Evolutionary conservation across 2,329 filamentous ascomycete species (phyloP), one percentile per base, ranked within the genome.

Genomic region (Fusarium camptoceras): DNA sequence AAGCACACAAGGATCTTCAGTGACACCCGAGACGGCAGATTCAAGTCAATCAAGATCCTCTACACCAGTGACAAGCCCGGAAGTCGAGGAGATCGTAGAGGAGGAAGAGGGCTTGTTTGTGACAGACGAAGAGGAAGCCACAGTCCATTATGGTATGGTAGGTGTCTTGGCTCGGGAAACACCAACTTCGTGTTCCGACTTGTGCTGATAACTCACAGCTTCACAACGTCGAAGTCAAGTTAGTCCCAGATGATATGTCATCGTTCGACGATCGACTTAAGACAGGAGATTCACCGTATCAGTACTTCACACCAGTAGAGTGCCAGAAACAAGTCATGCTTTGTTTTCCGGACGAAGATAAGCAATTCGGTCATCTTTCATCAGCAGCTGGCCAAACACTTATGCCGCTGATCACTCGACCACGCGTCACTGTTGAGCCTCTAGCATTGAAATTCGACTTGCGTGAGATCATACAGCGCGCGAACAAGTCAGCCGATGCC

Each of bases 61-160:
- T 3, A 64, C 59, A 2, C 58, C 59, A 6, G 6, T n/a, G 16
- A 49, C 59, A 6, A 6, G 30, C 1, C 43, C 49, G 0, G 47
- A 28, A 15, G 25, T 53, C 5, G 58, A 34, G 0, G 27, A 22
- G 4, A 6, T 12, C 3, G 49, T 8, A 14, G 24, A 53, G 9
- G 24, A 20, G 15, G 49, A 41, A 9, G 49, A 53, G 12, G 12
- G 49, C 1, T 6, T 53, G 0, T 53, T 53, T 7, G 5, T 41
- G 4, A 24, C 39, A 0, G 47, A 25, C 2, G 57, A 62, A 1
- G 47, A 39, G 0, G 57, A 62, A 0, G 2, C 4, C 0, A 18
- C 37, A 3, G 49, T 64, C 8, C 60, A 64, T 8, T 64, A 64
- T 5, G 60, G 60, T 2, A 64, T 64, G 60, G 60, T 64, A 5